Conservation (phyloP, 2,329 filamentous ascomycete genomes). For the Claviceps digitariae region DNA sequence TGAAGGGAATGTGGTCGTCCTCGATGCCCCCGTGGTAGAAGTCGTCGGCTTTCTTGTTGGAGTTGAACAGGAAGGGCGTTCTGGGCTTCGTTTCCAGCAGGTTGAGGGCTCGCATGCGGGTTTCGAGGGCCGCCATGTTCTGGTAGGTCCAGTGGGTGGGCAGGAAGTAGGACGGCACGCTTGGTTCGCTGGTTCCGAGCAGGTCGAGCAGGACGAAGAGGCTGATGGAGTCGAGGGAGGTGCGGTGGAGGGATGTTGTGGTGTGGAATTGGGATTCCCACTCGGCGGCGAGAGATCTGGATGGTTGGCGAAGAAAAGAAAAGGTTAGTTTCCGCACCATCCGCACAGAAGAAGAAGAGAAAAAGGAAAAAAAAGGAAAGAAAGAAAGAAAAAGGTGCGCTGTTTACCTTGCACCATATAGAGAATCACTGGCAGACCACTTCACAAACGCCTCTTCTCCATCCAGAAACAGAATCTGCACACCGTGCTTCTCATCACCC, state of each 20-base stretch:
- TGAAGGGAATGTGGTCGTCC: conserved; percentile 89
- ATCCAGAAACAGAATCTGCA: conserved; percentile 83
- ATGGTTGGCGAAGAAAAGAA: background rate
- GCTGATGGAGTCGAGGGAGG: conserved; percentile 62
- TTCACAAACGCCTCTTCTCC: conserved; percentile 81
- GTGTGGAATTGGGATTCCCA: conserved; percentile 66
- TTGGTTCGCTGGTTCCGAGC: conserved; percentile 55
- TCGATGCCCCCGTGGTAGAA: conserved; percentile 44
- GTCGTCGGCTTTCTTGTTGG: conserved; percentile 33
- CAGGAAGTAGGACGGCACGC: conserved; percentile 73
- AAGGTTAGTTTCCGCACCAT: background rate
- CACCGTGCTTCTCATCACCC: conserved; percentile 64
- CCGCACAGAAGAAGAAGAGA: no score
- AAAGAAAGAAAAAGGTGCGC: no score
- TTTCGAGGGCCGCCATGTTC: conserved; percentile 60
- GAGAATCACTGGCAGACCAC: conserved; percentile 71
- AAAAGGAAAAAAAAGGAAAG: no score
- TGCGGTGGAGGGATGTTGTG: conserved; percentile 60
- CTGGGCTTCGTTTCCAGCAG: conserved; percentile 47
- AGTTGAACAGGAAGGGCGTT: conserved; percentile 50
- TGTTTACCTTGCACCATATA: conserved; percentile 83
- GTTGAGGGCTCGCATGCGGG: conserved; percentile 52
- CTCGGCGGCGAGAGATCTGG: conserved; percentile 56
- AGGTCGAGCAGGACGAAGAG: conserved; percentile 89
- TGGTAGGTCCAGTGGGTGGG: conserved; percentile 91